Percentiles rank a stretch among this genome's conserved stretches.
Evolutionary conservation across 768 basidiomycete species (phyloP).

Genomic region (Mycena pura): DNA sequence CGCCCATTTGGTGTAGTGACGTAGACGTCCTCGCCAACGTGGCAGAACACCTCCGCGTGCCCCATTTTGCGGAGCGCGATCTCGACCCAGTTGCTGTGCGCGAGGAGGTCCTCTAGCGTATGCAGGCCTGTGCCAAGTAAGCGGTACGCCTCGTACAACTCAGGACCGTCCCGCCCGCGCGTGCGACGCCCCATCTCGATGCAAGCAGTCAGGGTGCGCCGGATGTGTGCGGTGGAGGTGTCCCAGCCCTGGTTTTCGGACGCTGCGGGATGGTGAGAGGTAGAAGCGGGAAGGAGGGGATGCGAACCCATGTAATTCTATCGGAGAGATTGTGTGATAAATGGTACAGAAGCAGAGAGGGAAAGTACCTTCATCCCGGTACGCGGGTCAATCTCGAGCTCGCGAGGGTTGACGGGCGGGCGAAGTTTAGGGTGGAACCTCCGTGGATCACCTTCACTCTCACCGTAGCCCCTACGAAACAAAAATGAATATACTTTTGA

Average conservation of each 20-base stretch:
- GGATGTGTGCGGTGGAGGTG: constrained; percentile 72
- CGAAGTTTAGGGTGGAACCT: constrained; percentile 74
- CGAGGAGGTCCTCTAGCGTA: constrained; percentile 76
- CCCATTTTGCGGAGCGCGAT: constrained; percentile 74
- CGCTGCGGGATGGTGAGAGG: constrained; percentile 28
- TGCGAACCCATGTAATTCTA: constrained; percentile 72
- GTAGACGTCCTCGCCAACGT: constrained; percentile 71
- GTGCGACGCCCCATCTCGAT: constrained; percentile 72
- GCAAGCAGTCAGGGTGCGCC: constrained; percentile 65
- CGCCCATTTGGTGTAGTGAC: constrained; percentile 61
- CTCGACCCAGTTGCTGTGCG: constrained; percentile 85
- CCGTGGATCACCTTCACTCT: constrained; percentile 74
- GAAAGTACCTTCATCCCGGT: constrained; percentile 80
- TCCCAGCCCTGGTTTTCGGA: constrained; percentile 74
- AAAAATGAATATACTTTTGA: not conserved
- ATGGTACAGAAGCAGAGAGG: not conserved
- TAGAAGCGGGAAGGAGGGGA: not conserved
- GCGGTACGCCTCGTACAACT: constrained; percentile 72
- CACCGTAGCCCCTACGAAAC: constrained; percentile 67
- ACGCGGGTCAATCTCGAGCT: constrained; percentile 76
- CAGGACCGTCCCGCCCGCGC: constrained; percentile 56
- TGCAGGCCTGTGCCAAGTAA: constrained; percentile 73
- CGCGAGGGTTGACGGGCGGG: constrained; percentile 72
- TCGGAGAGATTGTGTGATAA: not conserved
- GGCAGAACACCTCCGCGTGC: constrained; percentile 74